phyloP scores from a whole-genome alignment of 768 basidiomycete species.

The Tricholoma sp. region DNA sequence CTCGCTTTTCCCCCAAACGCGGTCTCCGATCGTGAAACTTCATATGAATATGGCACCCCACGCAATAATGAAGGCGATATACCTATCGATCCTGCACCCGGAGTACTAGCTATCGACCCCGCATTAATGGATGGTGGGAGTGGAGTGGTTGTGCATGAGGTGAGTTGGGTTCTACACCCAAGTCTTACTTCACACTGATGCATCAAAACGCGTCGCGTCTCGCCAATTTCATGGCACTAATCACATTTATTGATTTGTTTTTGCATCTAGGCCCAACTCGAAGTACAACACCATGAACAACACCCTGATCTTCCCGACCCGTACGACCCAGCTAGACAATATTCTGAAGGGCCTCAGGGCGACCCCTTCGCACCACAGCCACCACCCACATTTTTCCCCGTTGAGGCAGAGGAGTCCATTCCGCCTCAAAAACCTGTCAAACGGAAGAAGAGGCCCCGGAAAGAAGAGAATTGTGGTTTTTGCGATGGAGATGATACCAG shows the following conservation, averaged over 20 bases:
- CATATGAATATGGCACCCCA: conserved; percentile 58
- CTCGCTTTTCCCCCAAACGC: conserved; percentile 50
- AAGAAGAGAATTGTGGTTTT: conserved; percentile 72
- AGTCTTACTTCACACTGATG: conserved; percentile 20
- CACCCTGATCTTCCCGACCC: conserved; percentile 23
- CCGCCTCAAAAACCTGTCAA: conserved; percentile 41
- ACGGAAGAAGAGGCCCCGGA: conserved; percentile 38
- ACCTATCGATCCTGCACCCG: conserved; percentile 79
- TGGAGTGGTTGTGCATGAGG: conserved; percentile 24
- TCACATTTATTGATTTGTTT: conserved; percentile 18
- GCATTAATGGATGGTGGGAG: conserved; percentile 31
- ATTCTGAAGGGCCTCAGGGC: conserved; percentile 73
- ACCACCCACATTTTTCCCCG: conserved; percentile 44
- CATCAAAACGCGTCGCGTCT: conserved; percentile 67
- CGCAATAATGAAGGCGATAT: conserved; percentile 57
- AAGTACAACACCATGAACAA: conserved; percentile 17
- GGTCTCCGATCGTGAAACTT: conserved; percentile 47
- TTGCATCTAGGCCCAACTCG: conserved; percentile 22
- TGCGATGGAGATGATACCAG: conserved; percentile 62
- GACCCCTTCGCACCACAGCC: conserved; percentile 77
- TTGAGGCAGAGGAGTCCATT: conserved; percentile 38
- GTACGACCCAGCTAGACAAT: conserved; percentile 40
- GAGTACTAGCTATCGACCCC: conserved; percentile 48
- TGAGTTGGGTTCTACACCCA: conserved; percentile 27
- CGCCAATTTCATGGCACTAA: conserved; percentile 27